Evolutionary conservation across 2,329 filamentous ascomycete genomes (phyloP).

Genomic region (Ambrosiella beaveri): DNA sequence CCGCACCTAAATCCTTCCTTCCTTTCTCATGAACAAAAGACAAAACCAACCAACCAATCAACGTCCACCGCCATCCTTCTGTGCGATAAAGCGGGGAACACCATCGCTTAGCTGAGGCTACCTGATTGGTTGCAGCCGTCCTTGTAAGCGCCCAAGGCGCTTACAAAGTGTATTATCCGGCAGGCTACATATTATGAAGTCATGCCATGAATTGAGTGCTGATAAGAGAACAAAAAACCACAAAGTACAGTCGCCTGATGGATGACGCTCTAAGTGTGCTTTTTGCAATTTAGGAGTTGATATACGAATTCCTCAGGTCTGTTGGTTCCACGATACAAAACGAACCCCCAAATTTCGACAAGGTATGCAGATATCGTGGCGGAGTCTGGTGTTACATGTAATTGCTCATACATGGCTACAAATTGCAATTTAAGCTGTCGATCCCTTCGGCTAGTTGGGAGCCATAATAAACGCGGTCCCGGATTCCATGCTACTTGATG

Average conservation of each 20-base stretch:
- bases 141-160: slow-evolving; percentile 3
- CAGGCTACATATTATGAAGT: background rate
- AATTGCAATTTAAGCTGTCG: background rate
- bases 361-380: too few species aligned
- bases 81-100: background rate
- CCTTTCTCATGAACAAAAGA: background rate
- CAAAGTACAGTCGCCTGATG: background rate
- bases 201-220: background rate
- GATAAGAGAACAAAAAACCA: too few species aligned
- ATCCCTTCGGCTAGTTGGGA: background rate
- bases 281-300: background rate
- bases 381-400: too few species aligned
- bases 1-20: background rate
- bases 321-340: background rate
- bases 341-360: too few species aligned
- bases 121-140: background rate
- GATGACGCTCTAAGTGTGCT: background rate
- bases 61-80: background rate
- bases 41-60: background rate
- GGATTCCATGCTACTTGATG: background rate
- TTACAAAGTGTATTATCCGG: background rate
- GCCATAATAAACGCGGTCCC: background rate
- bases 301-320: background rate
- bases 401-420: too few species aligned
- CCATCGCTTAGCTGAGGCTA: background rate